These are phyloP conservation scores for Diacronema lutheri DNA, from an alignment of 78 protist genomes.

Conservation along the genomic window DNA sequence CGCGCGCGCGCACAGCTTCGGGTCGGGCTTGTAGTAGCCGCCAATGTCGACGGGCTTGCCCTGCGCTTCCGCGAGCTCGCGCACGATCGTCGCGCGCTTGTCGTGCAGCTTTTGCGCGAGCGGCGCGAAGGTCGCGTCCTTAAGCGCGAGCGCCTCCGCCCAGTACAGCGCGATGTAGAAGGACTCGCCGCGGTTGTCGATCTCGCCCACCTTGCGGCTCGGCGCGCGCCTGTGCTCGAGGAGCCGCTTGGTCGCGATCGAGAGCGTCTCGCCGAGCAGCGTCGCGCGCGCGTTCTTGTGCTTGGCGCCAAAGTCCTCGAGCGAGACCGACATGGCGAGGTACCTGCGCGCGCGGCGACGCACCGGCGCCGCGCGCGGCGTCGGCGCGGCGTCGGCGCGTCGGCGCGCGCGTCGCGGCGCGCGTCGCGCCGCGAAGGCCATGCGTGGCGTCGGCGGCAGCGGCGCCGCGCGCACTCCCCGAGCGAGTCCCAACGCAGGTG, in stretches of 20 bases:
- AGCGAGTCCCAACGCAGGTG: slow-evolving; percentile 53
- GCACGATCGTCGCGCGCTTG: neutral
- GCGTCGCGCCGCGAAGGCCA: neutral
- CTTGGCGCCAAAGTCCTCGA: slow-evolving; percentile 36
- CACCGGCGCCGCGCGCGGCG: neutral
- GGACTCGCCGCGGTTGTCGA: slow-evolving; percentile 47
- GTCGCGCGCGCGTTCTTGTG: neutral
- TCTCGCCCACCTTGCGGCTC: slow-evolving; percentile 27
- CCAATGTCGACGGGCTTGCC: slow-evolving; percentile 34
- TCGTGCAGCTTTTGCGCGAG: neutral
- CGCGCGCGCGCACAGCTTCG: neutral
- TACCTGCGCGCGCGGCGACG: neutral
- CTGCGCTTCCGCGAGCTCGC: slow-evolving; percentile 34
- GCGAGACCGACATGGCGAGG: slow-evolving; percentile 37
- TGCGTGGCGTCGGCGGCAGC: neutral
- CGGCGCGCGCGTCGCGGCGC: too few species aligned
- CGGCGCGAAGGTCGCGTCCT: slow-evolving; percentile 4
- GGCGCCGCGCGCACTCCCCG: slow-evolving; percentile 34
- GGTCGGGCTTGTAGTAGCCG: slow-evolving; percentile 42
- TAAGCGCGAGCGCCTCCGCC: slow-evolving; percentile 27
- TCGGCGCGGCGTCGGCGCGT: neutral
- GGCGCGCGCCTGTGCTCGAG: slow-evolving; percentile 30
- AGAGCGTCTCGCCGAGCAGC: slow-evolving; percentile 19
- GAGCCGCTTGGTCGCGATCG: slow-evolving; percentile 19
- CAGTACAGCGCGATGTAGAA: slow-evolving; percentile 47